A percentile compares a stretch with the other conserved stretches of the same genome.
Conservation (phyloP, 192 early-diverging fungal genomes). For the Mortierella hygrophila region DNA sequence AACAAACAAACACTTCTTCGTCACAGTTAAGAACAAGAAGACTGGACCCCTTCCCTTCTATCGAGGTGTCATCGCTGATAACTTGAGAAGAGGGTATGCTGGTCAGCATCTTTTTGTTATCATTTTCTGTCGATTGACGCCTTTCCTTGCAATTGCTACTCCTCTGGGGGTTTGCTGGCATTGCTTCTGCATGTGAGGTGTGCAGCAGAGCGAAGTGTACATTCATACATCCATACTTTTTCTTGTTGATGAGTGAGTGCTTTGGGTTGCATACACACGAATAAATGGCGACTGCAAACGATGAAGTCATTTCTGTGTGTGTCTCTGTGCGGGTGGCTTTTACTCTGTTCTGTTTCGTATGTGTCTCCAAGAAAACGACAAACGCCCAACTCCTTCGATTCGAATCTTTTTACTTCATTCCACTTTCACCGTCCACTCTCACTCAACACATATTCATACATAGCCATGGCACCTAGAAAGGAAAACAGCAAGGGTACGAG, state of each 20-base stretch:
- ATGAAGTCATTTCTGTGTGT: background rate
- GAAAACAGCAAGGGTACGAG: conserved; percentile 47
- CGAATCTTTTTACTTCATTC: conserved; percentile 20
- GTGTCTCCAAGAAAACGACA: background rate
- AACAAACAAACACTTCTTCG: background rate
- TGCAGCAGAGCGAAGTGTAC: no score
- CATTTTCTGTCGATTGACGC: no score
- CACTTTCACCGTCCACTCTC: background rate
- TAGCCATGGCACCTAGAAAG: conserved; percentile 38
- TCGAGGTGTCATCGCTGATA: background rate
- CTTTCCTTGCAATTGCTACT: no score
- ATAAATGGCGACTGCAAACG: background rate
- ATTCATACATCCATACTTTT: no score
- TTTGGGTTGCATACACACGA: no score
- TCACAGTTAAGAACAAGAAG: background rate
- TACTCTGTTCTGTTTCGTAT: background rate
- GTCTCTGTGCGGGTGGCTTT: background rate
- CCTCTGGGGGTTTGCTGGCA: no score
- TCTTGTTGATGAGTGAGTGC: no score
- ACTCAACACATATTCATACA: background rate
- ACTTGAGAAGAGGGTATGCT: no score
- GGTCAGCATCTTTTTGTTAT: no score
- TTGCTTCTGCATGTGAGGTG: no score
- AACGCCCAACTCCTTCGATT: conserved; percentile 8
- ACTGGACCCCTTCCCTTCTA: background rate